These are phyloP conservation scores for Obba rivulosa DNA, from an alignment of 768 basidiomycete species.

Conservation along the genomic window DNA sequence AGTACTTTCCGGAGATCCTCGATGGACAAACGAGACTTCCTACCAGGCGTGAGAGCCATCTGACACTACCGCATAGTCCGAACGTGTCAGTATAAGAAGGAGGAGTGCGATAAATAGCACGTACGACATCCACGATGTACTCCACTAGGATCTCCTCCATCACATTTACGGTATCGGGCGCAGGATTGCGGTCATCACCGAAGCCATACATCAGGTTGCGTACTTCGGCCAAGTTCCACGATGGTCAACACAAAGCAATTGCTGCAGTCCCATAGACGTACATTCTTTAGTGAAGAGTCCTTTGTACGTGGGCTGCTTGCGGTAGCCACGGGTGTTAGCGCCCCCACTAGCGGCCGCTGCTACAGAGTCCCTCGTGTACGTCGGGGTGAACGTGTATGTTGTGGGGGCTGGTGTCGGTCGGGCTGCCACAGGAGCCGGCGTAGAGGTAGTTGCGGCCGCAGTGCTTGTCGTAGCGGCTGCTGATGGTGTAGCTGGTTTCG, in stretches of 20 bases:
- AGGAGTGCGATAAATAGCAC: conserved; percentile 26
- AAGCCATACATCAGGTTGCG: conserved; percentile 90
- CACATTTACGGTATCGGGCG: conserved; percentile 81
- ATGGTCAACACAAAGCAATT: background rate
- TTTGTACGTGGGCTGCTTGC: conserved; percentile 64
- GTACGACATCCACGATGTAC: conserved; percentile 84
- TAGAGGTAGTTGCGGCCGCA: conserved; percentile 23
- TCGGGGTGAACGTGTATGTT: conserved; percentile 52
- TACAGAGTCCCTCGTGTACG: conserved; percentile 43
- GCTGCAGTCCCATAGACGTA: conserved; percentile 41
- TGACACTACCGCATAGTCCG: conserved; percentile 47
- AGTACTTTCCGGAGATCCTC: conserved; percentile 81
- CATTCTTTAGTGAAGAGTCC: conserved; percentile 80
- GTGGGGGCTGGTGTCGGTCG: conserved; percentile 26
- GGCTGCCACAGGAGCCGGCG: conserved; percentile 22
- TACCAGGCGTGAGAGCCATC: conserved; percentile 62
- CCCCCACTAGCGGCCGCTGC: conserved; percentile 35
- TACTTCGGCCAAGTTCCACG: no score
- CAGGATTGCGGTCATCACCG: conserved; percentile 85
- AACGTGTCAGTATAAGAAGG: background rate
- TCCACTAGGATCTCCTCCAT: conserved; percentile 94
- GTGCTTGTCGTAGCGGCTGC: conserved; percentile 24
- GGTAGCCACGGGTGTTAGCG: conserved; percentile 38
- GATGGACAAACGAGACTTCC: conserved; percentile 72
- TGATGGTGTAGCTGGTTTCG: conserved; percentile 18